Percentiles rank a stretch among this genome's conserved stretches.
These are phyloP conservation scores for Inga oerstediana DNA, from an alignment of 306 rosid species.

Conservation along the genomic window DNA sequence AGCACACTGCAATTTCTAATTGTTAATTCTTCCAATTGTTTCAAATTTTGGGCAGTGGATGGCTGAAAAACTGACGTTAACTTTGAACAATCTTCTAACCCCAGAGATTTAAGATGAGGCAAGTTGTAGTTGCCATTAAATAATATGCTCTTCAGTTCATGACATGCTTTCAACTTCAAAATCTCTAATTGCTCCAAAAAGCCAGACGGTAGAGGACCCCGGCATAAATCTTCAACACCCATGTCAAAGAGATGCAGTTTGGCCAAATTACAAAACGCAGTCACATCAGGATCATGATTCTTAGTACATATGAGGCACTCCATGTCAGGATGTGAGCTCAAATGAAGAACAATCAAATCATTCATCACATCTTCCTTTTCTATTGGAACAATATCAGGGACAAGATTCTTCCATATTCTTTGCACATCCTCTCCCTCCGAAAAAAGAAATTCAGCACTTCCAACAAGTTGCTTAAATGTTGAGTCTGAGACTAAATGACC, in stretches of 20 bases:
- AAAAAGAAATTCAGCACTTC: conserved; percentile 2
- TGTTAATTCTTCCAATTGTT: not conserved
- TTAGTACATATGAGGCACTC: conserved; percentile 16
- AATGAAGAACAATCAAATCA: not conserved
- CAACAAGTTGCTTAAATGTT: not conserved
- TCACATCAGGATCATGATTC: not conserved
- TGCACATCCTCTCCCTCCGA: not conserved
- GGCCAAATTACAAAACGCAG: conserved; percentile 9
- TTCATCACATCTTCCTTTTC: not conserved
- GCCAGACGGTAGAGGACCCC: not conserved
- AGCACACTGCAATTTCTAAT: not conserved
- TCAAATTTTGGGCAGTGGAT: conserved; percentile 4
- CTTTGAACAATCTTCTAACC: not conserved
- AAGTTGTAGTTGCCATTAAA: not conserved
- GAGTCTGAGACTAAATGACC: not conserved
- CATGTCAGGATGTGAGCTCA: not conserved
- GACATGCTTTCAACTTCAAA: not conserved
- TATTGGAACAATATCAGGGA: conserved; percentile 28
- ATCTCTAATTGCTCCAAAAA: not conserved
- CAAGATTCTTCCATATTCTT: conserved; percentile 17
- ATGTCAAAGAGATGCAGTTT: not conserved
- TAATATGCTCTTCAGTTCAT: not conserved
- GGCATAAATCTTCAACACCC: not conserved
- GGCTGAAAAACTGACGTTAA: not conserved
- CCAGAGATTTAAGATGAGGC: not conserved